phyloP scores from a whole-genome alignment of 2,329 filamentous ascomycete species.

The Pyrenochaeta sp. region DNA sequence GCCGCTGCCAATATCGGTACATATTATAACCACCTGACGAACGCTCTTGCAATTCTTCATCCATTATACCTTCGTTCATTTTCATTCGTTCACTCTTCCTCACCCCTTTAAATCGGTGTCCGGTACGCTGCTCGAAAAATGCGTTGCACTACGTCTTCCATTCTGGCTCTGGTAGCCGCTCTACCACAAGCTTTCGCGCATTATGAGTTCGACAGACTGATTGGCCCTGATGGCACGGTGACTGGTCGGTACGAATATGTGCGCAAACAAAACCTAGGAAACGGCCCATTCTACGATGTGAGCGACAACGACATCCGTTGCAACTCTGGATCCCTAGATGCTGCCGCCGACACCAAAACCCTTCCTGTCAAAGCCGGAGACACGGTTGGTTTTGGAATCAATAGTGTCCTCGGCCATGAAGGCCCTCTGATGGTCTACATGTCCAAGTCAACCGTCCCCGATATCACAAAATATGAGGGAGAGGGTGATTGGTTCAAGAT shows the following conservation, averaged over 20 bases:
- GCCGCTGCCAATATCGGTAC: too few species aligned
- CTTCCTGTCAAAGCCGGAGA: slow-evolving; percentile 10
- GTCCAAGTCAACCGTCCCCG: slow-evolving; percentile 17
- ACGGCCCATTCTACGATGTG: slow-evolving; percentile 21
- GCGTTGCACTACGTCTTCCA: slow-evolving; percentile 1
- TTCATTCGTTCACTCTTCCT: too few species aligned
- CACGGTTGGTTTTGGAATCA: slow-evolving; percentile 15
- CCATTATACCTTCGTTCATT: too few species aligned
- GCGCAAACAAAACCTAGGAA: slow-evolving; percentile 22
- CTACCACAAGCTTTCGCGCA: slow-evolving; percentile 2
- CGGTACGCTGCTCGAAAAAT: not conserved
- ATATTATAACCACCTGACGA: too few species aligned
- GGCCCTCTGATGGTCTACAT: slow-evolving; percentile 26
- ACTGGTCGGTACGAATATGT: slow-evolving; percentile 17
- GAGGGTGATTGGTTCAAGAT: slow-evolving; percentile 27
- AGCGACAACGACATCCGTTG: slow-evolving; percentile 17
- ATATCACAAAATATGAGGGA: slow-evolving; percentile 13
- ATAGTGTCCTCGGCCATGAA: slow-evolving; percentile 11
- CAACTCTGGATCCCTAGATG: slow-evolving; percentile 3
- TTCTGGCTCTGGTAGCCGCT: slow-evolving; percentile 5
- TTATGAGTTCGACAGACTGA: slow-evolving; percentile 4
- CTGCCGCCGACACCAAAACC: slow-evolving; percentile 4
- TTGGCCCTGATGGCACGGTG: slow-evolving; percentile 3
- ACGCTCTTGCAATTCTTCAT: too few species aligned
- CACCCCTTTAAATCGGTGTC: too few species aligned